Conservation (phyloP, 768 basidiomycete species). For the Leccinum longicurvipes region DNA sequence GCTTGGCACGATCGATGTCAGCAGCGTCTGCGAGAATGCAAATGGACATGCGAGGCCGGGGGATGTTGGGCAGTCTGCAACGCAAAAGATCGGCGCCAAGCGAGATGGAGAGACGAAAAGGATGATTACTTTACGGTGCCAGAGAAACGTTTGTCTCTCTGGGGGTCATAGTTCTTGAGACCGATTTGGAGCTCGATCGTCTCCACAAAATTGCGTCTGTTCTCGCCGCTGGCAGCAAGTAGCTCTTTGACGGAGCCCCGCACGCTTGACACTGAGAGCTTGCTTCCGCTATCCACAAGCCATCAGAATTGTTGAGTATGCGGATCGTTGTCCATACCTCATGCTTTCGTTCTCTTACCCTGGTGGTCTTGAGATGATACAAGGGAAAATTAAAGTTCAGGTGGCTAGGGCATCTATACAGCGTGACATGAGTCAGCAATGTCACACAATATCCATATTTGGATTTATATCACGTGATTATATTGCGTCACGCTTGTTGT, state of each 20-base stretch:
- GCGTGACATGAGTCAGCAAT: constrained; percentile 29
- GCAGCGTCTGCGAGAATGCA: constrained; percentile 99
- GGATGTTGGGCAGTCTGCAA: constrained; percentile 86
- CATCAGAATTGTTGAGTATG: background rate
- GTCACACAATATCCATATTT: constrained; percentile 9
- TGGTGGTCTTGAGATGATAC: constrained; percentile 24
- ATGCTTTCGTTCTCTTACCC: background rate
- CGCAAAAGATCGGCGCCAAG: background rate
- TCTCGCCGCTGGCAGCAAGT: constrained; percentile 80
- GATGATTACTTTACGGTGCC: constrained; percentile 86
- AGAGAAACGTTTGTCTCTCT: constrained; percentile 99
- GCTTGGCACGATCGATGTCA: constrained; percentile 98
- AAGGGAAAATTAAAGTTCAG: constrained; percentile 24
- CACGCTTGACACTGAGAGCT: constrained; percentile 99
- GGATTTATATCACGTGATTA: constrained; percentile 13
- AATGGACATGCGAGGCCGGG: constrained; percentile 98
- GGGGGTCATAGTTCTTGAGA: constrained; percentile 98
- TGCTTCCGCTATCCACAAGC: constrained; percentile 42
- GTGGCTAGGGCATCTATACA: constrained; percentile 34
- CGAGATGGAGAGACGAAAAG: background rate
- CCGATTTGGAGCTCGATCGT: constrained; percentile 96
- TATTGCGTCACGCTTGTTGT: constrained; percentile 16
- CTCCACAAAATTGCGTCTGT: constrained; percentile 92
- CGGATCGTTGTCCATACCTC: constrained; percentile 19
- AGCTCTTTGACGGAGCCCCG: constrained; percentile 95